Conservation (phyloP, 2,329 filamentous ascomycete species). For the Pseudocercospora macadamiae region DNA sequence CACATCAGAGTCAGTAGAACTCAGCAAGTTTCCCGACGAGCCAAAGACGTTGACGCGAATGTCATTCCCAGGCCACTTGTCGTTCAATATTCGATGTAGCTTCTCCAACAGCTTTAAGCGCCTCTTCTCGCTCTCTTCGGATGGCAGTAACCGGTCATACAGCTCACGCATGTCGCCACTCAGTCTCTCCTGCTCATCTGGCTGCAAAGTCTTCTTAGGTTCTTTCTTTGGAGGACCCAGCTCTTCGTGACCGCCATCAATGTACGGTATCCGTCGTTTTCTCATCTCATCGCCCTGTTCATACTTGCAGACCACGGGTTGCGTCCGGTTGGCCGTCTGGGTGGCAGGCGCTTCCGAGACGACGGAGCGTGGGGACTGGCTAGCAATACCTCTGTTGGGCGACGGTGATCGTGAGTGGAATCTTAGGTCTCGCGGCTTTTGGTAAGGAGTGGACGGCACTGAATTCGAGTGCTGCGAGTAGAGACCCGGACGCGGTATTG, state of each 20-base stretch:
- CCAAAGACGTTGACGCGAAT: slow-evolving; percentile 94
- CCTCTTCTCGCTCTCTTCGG: slow-evolving; percentile 74
- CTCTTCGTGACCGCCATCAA: slow-evolving; percentile 75
- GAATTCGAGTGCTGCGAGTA: slow-evolving; percentile 74
- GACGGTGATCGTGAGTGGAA: slow-evolving; percentile 80
- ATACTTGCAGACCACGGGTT: slow-evolving; percentile 71
- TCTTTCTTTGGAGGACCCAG: slow-evolving; percentile 71
- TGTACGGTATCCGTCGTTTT: slow-evolving; percentile 85
- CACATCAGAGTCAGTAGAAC: slow-evolving; percentile 95
- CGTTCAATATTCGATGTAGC: slow-evolving; percentile 82
- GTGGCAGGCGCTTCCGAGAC: slow-evolving; percentile 82
- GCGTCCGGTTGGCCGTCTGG: slow-evolving; percentile 13
- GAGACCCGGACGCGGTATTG: slow-evolving; percentile 31
- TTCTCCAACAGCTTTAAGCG: slow-evolving; percentile 79
- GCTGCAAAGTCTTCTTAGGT: slow-evolving; percentile 69
- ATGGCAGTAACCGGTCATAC: slow-evolving; percentile 83
- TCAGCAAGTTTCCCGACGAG: slow-evolving; percentile 94
- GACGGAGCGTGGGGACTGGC: slow-evolving; percentile 85
- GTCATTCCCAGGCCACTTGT: slow-evolving; percentile 87
- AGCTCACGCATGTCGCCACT: slow-evolving; percentile 82
- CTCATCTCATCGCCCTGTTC: slow-evolving; percentile 84
- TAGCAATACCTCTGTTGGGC: slow-evolving; percentile 70
- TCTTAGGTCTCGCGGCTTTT: slow-evolving; percentile 80
- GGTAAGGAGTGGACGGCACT: slow-evolving; percentile 89
- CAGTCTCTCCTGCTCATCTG: slow-evolving; percentile 74